A percentile compares a stretch with the other conserved stretches of the same genome.
Evolutionary conservation across 2,329 filamentous ascomycete species (phyloP).

Genomic region (Xylariaceae sp.): DNA sequence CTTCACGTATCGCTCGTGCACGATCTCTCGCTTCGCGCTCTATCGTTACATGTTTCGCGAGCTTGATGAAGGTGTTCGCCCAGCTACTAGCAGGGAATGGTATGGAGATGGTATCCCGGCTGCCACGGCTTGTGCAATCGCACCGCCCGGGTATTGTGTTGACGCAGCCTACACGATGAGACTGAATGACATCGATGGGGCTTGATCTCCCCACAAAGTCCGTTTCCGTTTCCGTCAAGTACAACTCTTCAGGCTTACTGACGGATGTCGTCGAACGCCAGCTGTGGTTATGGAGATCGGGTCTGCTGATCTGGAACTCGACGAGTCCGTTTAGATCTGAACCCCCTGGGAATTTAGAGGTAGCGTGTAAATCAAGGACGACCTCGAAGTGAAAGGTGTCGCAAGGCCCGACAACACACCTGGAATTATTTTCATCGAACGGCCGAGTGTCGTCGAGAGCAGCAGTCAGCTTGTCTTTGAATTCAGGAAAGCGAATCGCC

Average conservation of each 20-base stretch:
- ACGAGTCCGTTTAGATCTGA: conserved; percentile 60
- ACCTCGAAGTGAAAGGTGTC: conserved; percentile 62
- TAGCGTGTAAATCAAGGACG: conserved; percentile 57
- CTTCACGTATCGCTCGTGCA: conserved; percentile 23
- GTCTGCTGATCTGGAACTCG: conserved; percentile 56
- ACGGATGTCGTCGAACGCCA: conserved; percentile 62
- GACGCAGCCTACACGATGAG: conserved; percentile 52
- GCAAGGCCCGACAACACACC: conserved; percentile 42
- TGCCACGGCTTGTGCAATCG: conserved; percentile 47
- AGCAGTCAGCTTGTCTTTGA: conserved; percentile 51
- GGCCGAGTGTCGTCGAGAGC: conserved; percentile 44
- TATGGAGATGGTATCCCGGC: conserved; percentile 50
- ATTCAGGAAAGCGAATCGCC: conserved; percentile 57
- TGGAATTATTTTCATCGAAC: conserved; percentile 31
- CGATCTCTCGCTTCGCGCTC: conserved; percentile 27
- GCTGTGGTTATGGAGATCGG: conserved; percentile 51
- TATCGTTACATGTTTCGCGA: conserved; percentile 48
- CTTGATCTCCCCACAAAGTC: conserved; percentile 47
- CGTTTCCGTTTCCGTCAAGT: conserved; percentile 39
- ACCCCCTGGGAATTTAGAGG: conserved; percentile 55
- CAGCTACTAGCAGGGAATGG: conserved; percentile 58
- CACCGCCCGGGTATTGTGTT: conserved; percentile 37
- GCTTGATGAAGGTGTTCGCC: conserved; percentile 57
- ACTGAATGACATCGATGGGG: conserved; percentile 47
- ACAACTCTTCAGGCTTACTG: conserved; percentile 55